Evolutionary conservation across 2,329 filamentous ascomycete genomes (phyloP).

Genomic region (Aureobasidium namibiae): DNA sequence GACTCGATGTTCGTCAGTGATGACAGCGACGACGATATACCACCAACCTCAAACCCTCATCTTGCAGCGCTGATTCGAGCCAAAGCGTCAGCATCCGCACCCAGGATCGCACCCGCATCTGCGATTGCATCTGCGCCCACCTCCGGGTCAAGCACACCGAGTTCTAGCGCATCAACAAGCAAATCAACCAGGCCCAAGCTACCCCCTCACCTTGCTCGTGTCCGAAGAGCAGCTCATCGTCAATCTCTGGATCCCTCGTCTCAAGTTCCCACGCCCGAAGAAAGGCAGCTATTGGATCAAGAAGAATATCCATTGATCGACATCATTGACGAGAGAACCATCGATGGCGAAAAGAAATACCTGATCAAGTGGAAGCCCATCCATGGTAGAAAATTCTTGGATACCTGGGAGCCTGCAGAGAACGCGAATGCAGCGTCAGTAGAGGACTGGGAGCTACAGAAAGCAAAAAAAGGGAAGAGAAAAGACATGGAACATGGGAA

Average conservation of each 20-base stretch:
- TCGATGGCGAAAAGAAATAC: background rate
- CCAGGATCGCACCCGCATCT: background rate
- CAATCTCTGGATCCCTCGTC: background rate
- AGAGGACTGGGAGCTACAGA: background rate
- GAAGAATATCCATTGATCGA: background rate
- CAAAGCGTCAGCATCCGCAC: too few species aligned
- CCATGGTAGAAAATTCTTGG: background rate
- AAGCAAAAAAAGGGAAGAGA: too few species aligned
- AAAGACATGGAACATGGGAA: background rate
- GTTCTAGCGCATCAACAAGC: background rate
- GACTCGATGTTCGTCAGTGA: background rate
- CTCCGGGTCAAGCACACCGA: background rate
- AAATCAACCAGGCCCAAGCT: background rate
- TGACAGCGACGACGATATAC: background rate
- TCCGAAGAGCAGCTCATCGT: background rate
- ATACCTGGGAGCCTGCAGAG: conserved; percentile 1
- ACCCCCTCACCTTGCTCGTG: background rate
- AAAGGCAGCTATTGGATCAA: background rate
- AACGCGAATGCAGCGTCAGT: background rate
- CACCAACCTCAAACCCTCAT: background rate
- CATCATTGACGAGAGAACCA: background rate
- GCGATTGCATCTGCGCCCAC: background rate
- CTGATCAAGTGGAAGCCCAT: conserved; percentile 6
- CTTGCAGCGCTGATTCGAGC: background rate
- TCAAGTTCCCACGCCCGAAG: background rate